phyloP scores from a whole-genome alignment of 2,329 filamentous ascomycete species.

The Trichoderma atroviride region DNA sequence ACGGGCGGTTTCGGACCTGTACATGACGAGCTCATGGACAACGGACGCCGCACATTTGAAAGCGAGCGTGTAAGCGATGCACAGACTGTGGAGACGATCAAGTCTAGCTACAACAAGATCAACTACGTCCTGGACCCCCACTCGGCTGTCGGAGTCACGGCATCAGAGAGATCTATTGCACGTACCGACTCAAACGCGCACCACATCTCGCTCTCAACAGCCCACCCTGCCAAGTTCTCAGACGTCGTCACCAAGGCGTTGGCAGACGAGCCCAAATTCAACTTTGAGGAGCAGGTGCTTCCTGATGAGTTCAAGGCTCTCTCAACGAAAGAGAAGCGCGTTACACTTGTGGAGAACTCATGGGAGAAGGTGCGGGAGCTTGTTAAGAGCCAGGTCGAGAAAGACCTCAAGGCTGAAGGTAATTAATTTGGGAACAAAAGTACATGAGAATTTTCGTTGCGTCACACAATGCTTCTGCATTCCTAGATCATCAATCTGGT shows the following conservation, averaged over 20 bases:
- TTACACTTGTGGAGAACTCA: conserved; percentile 68
- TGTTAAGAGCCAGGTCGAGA: conserved; percentile 70
- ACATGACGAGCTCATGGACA: conserved; percentile 69
- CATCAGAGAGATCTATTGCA: conserved; percentile 68
- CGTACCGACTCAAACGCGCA: conserved; percentile 54
- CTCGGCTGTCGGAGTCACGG: conserved; percentile 82
- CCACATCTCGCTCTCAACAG: conserved; percentile 87
- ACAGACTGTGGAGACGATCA: conserved; percentile 68
- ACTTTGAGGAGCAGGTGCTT: conserved; percentile 71
- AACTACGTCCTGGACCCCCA: conserved; percentile 92
- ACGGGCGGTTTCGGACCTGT: conserved; percentile 81
- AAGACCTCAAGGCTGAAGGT: conserved; percentile 20
- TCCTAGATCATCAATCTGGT: background rate
- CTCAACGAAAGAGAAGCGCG: conserved; percentile 72
- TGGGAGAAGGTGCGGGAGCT: conserved; percentile 77
- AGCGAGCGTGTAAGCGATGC: conserved; percentile 72
- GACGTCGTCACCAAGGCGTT: conserved; percentile 81
- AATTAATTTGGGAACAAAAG: background rate
- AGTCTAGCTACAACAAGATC: conserved; percentile 58
- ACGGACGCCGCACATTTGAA: conserved; percentile 74
- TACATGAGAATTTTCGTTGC: conserved; percentile 6
- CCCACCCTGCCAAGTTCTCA: conserved; percentile 94
- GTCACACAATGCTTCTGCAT: background rate
- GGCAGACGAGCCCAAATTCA: conserved; percentile 68
- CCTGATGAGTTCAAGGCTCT: conserved; percentile 82